Evolutionary conservation across 305 asterid species (phyloP).

Genomic region (Fraxinus xanthoxyloides): DNA sequence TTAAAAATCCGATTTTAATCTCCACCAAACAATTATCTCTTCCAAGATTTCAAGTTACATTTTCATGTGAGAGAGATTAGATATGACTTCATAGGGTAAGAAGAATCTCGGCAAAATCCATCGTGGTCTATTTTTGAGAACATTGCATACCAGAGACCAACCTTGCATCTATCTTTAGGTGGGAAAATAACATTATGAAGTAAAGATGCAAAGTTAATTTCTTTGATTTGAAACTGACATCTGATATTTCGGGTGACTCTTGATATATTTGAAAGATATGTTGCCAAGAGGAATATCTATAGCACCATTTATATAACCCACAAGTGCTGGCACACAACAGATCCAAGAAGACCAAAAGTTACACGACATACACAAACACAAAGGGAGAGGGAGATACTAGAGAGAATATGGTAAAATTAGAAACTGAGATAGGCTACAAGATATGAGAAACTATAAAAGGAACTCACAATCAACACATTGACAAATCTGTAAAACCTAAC

Average conservation of each 20-base stretch:
- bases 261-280: neutral
- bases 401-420: neutral
- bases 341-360: neutral
- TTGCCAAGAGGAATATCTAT: neutral
- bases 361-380: neutral
- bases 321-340: neutral
- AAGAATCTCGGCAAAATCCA: neutral
- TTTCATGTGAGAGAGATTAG: neutral
- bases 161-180: neutral
- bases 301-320: neutral
- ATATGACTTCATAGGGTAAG: neutral
- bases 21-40: neutral
- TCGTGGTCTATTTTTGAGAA: neutral
- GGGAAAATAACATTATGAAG: neutral
- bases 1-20: too few species aligned
- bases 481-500: neutral
- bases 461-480: constrained; percentile 2
- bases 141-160: neutral
- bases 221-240: neutral
- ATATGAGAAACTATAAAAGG: neutral
- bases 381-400: neutral
- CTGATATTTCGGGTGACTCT: neutral
- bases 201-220: neutral
- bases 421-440: neutral
- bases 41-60: neutral